Conservation (phyloP, 1,284 basidiomycete species). For the Sanghuangporus sanghuang region DNA sequence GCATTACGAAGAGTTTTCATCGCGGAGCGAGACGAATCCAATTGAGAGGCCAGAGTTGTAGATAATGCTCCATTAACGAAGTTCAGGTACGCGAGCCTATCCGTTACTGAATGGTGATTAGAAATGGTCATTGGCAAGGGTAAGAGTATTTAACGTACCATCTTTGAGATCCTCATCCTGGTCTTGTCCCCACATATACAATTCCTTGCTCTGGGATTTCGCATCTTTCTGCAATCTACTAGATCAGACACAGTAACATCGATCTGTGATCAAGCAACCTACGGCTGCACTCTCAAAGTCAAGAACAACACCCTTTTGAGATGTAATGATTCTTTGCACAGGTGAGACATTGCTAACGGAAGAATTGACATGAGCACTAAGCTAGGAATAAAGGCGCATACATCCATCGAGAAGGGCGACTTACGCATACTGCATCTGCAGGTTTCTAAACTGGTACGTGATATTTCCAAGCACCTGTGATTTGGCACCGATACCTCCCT, state of each 20-base stretch:
- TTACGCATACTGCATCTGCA: slow-evolving; percentile 72
- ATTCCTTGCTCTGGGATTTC: slow-evolving; percentile 71
- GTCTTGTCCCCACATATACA: slow-evolving; percentile 74
- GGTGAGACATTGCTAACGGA: slow-evolving; percentile 47
- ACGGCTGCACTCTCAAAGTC: slow-evolving; percentile 56
- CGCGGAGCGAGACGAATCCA: slow-evolving; percentile 57
- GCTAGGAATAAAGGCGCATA: slow-evolving; percentile 3
- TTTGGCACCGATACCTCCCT: slow-evolving; percentile 39
- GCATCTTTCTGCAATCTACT: slow-evolving; percentile 37
- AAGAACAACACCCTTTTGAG: slow-evolving; percentile 67
- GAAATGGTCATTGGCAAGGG: background rate
- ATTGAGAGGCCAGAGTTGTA: slow-evolving; percentile 48
- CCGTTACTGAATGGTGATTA: slow-evolving; percentile 47
- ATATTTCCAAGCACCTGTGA: slow-evolving; percentile 51
- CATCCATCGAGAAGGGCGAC: slow-evolving; percentile 23
- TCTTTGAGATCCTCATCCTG: slow-evolving; percentile 69
- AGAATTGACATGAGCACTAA: slow-evolving; percentile 3
- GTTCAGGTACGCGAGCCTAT: slow-evolving; percentile 73
- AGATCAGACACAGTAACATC: background rate
- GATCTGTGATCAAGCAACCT: background rate
- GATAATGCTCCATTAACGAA: slow-evolving; percentile 67
- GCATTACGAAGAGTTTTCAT: slow-evolving; percentile 68
- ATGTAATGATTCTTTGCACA: slow-evolving; percentile 69
- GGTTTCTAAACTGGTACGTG: slow-evolving; percentile 62
- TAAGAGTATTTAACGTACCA: slow-evolving; percentile 38